phyloP scores from a whole-genome alignment of 192 early-diverging fungal species.

The Backusella sp. region DNA sequence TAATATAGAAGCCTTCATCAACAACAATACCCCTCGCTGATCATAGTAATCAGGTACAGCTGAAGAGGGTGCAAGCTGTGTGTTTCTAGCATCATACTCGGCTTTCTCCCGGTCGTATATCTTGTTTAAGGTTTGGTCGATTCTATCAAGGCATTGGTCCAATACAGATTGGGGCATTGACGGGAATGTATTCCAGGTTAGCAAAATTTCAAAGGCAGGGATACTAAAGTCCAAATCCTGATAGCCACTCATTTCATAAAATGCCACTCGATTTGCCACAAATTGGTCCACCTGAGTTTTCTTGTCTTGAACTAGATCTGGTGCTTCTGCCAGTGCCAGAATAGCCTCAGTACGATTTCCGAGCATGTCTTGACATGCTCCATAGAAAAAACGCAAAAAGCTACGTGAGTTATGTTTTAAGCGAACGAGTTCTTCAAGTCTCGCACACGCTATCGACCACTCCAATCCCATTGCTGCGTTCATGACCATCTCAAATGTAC shows the following conservation, averaged over 20 bases:
- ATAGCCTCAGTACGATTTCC: slow-evolving; percentile 81
- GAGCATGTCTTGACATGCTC: slow-evolving; percentile 44
- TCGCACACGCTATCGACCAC: slow-evolving; percentile 19
- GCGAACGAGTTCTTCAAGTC: slow-evolving; percentile 4
- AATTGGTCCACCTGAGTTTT: slow-evolving; percentile 50
- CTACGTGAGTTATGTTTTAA: slow-evolving; percentile 46
- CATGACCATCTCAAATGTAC: slow-evolving; percentile 31
- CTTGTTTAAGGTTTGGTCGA: slow-evolving; percentile 29
- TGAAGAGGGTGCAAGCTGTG: slow-evolving; percentile 27
- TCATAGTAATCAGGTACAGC: slow-evolving; percentile 42
- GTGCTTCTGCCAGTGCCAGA: slow-evolving; percentile 53
- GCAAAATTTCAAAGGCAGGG: slow-evolving; percentile 48
- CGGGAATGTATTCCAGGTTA: slow-evolving; percentile 50
- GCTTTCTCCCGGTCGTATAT: slow-evolving; percentile 37
- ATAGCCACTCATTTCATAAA: slow-evolving; percentile 43
- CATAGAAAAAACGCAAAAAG: slow-evolving; percentile 49
- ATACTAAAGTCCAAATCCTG: slow-evolving; percentile 43
- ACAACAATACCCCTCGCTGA: slow-evolving; percentile 39
- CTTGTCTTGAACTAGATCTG: slow-evolving; percentile 41
- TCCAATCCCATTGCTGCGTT: slow-evolving; percentile 29
- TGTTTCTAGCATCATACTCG: slow-evolving; percentile 32
- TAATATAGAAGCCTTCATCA: slow-evolving; percentile 49
- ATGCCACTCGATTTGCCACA: slow-evolving; percentile 45
- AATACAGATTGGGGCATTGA: slow-evolving; percentile 42
- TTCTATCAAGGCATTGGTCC: slow-evolving; percentile 27